Conservation (phyloP, 805 yeast species). For the Nakazawaea peltata region DNA sequence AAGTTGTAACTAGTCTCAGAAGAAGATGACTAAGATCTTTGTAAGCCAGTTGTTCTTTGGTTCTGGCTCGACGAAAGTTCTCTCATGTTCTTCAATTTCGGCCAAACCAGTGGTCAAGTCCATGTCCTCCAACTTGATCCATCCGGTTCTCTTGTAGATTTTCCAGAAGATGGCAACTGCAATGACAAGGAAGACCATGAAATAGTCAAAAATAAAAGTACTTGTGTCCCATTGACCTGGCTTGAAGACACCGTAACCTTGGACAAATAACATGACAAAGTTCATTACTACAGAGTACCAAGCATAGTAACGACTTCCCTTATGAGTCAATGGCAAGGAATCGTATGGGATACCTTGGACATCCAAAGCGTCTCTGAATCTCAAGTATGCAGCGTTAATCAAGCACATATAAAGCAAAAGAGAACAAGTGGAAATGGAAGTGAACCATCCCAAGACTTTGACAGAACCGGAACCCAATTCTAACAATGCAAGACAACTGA, state of each 20-base stretch:
- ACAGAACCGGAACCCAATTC: slow-evolving; percentile 56
- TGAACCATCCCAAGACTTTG: slow-evolving; percentile 64
- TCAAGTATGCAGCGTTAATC: slow-evolving; percentile 49
- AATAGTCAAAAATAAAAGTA: slow-evolving; percentile 30
- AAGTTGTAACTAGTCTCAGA: neutral
- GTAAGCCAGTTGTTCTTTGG: slow-evolving; percentile 1
- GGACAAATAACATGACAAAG: slow-evolving; percentile 30
- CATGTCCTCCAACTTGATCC: slow-evolving; percentile 34
- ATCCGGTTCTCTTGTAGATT: slow-evolving; percentile 26
- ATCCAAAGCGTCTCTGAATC: slow-evolving; percentile 51
- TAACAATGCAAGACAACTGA: slow-evolving; percentile 61
- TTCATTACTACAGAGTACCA: slow-evolving; percentile 14
- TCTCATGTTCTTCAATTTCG: slow-evolving; percentile 42
- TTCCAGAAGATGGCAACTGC: slow-evolving; percentile 29
- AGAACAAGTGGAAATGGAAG: slow-evolving; percentile 62
- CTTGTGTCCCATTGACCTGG: slow-evolving; percentile 30
- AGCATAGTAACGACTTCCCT: slow-evolving; percentile 24
- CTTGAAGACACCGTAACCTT: slow-evolving; percentile 35
- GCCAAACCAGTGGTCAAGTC: slow-evolving; percentile 36
- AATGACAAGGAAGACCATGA: slow-evolving; percentile 30
- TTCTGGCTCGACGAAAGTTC: slow-evolving; percentile 6
- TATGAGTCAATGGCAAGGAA: slow-evolving; percentile 42
- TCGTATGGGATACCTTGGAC: slow-evolving; percentile 42
- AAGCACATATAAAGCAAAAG: slow-evolving; percentile 56
- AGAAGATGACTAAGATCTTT: slow-evolving; percentile 2